A percentile compares a stretch with the other conserved stretches of the same genome.
phyloP scores from a whole-genome alignment of 1,284 basidiomycete species.

The Boletellus dicymbophilus region DNA sequence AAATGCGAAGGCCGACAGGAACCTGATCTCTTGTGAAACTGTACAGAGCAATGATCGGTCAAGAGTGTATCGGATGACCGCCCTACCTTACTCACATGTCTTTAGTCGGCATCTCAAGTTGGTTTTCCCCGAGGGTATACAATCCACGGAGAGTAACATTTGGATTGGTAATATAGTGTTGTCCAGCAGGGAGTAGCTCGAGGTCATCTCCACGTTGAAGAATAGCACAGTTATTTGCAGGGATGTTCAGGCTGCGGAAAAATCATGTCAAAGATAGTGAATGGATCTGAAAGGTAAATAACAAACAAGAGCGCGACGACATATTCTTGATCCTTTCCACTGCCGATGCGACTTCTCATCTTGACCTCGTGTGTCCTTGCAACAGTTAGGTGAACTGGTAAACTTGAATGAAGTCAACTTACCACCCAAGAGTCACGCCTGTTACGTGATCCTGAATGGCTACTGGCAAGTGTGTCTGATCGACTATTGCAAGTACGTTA shows the following conservation, averaged over 20 bases:
- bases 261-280: constrained; percentile 2
- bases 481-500: constrained; percentile 73
- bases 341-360: constrained; percentile 61
- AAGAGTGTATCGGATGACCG: background rate
- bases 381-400: constrained; percentile 2
- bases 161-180: constrained; percentile 80
- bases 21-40: constrained; percentile 84
- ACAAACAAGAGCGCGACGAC: constrained; percentile 76
- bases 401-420: constrained; percentile 8
- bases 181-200: constrained; percentile 73
- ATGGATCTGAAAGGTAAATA: background rate
- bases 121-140: constrained; percentile 78
- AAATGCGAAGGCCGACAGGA: constrained; percentile 78
- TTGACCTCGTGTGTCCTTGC: constrained; percentile 66
- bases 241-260: constrained; percentile 66
- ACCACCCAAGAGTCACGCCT: constrained; percentile 57
- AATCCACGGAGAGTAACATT: constrained; percentile 76
- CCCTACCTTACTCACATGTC: constrained; percentile 59
- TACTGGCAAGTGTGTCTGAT: constrained; percentile 73
- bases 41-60: constrained; percentile 1
- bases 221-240: constrained; percentile 82
- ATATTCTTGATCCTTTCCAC: constrained; percentile 53
- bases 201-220: constrained; percentile 79
- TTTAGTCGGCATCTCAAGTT: constrained; percentile 82
- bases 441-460: constrained; percentile 64